phyloP scores from a whole-genome alignment of 805 yeast species.

The Sugiyamaella marilandica region DNA sequence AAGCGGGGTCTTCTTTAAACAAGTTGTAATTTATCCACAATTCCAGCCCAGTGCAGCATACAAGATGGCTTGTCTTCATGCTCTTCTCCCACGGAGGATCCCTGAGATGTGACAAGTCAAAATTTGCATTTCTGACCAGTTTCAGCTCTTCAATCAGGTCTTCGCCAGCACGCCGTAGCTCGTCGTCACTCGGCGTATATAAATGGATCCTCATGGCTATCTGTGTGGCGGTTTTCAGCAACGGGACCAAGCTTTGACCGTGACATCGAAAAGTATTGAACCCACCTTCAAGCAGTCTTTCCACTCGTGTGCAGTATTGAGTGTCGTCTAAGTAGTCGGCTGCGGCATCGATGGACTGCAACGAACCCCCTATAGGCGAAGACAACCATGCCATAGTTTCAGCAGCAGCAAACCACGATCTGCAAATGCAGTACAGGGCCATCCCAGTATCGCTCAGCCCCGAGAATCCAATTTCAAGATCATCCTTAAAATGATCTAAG shows the following conservation, averaged over 20 bases:
- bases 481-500: background rate
- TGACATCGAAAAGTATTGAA: conserved; percentile 19
- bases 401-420: conserved; percentile 19
- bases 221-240: background rate
- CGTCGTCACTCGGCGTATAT: background rate
- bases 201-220: background rate
- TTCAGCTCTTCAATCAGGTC: background rate
- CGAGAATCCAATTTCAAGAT: background rate
- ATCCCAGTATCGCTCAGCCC: background rate
- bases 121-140: background rate
- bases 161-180: background rate
- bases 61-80: conserved; percentile 13
- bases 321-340: conserved; percentile 15
- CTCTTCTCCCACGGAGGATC: conserved; percentile 3
- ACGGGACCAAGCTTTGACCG: conserved; percentile 3
- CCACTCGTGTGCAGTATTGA: conserved; percentile 4
- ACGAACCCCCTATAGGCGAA: conserved; percentile 18
- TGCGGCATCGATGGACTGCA: conserved; percentile 7
- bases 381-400: conserved; percentile 21
- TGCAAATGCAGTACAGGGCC: background rate
- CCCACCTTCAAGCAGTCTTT: conserved; percentile 16
- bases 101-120: background rate
- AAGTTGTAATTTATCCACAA: conserved; percentile 11
- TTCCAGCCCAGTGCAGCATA: conserved; percentile 14
- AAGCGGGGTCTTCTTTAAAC: background rate